Evolutionary conservation across 306 rosid genomes (phyloP).

Genomic region (Corylus heterophylla): DNA sequence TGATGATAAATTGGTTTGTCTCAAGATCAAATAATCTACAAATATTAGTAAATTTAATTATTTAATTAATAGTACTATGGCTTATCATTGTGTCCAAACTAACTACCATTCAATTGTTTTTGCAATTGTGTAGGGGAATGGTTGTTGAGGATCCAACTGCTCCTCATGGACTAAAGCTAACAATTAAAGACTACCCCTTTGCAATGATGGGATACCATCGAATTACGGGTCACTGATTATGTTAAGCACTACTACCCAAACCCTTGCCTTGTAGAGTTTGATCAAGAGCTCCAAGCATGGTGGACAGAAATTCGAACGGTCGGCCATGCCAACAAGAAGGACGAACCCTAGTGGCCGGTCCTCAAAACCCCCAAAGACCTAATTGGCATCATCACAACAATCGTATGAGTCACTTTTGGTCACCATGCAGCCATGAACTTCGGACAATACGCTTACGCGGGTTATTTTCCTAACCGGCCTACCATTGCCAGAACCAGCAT

Average conservation of each 20-base stretch:
- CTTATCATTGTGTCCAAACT: no score
- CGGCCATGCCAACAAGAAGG: constrained; percentile 76
- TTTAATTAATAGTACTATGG: no score
- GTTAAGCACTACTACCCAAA: constrained; percentile 57
- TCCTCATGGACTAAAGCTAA: constrained; percentile 66
- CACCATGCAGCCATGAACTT: constrained; percentile 86
- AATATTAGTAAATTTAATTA: no score
- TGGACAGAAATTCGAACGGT: constrained; percentile 67
- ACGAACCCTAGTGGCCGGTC: constrained; percentile 80
- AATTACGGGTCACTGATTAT: constrained; percentile 63
- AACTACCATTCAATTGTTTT: no score
- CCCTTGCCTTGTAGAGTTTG: constrained; percentile 36
- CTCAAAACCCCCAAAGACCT: constrained; percentile 57
- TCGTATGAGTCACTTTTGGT: constrained; percentile 70
- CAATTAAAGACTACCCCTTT: constrained; percentile 71
- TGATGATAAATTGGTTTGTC: no score
- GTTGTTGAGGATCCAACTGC: constrained; percentile 66
- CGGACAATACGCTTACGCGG: constrained; percentile 63
- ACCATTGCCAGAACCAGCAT: constrained; percentile 61
- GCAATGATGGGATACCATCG: constrained; percentile 80
- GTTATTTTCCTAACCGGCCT: constrained; percentile 74
- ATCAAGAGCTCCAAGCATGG: constrained; percentile 82
- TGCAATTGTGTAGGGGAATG: constrained; percentile 34
- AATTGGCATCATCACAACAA: constrained; percentile 36
- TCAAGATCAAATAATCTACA: no score